Percentiles rank a stretch among this genome's conserved stretches.
These are phyloP conservation scores for Klebsormidium nitens DNA, from an alignment of 139 green algal species.

Conservation along the genomic window DNA sequence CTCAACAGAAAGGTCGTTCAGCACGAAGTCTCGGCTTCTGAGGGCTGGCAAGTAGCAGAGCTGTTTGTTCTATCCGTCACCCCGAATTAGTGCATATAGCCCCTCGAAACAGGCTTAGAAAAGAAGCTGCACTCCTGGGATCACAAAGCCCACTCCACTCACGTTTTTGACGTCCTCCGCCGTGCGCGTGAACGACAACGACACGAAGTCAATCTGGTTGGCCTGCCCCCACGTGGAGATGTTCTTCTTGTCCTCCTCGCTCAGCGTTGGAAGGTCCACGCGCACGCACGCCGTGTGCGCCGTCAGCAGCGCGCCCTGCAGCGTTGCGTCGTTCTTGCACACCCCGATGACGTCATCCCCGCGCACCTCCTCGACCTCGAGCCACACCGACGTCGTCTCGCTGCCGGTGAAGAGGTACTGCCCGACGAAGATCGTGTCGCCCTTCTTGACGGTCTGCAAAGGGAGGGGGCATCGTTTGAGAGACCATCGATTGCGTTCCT, in stretches of 20 bases:
- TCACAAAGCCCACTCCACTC: conserved; percentile 58
- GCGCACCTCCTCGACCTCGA: conserved; percentile 29
- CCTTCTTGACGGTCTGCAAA: conserved; percentile 30
- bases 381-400: conserved; percentile 39
- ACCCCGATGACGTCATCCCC: conserved; percentile 60
- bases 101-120: too few relatives aligned
- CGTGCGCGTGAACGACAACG: conserved; percentile 96
- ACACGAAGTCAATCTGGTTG: conserved; percentile 97
- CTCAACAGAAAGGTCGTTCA: too few relatives aligned
- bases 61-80: too few relatives aligned
- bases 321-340: conserved; percentile 90
- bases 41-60: too few relatives aligned
- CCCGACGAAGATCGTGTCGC: conserved; percentile 36
- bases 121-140: too few relatives aligned
- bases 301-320: conserved; percentile 87
- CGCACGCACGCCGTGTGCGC: conserved; percentile 16
- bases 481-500: too few relatives aligned
- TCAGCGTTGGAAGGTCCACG: conserved; percentile 86
- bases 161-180: conserved; percentile 84
- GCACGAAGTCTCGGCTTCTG: too few relatives aligned
- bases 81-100: too few relatives aligned
- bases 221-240: conserved; percentile 84
- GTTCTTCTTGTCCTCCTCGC: conserved; percentile 86
- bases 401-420: conserved; percentile 48
- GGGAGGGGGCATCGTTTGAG: too few relatives aligned